Base-by-base conservation (phyloP, 257 asterid species). In the Nyctanthes arbortristis region DNA sequence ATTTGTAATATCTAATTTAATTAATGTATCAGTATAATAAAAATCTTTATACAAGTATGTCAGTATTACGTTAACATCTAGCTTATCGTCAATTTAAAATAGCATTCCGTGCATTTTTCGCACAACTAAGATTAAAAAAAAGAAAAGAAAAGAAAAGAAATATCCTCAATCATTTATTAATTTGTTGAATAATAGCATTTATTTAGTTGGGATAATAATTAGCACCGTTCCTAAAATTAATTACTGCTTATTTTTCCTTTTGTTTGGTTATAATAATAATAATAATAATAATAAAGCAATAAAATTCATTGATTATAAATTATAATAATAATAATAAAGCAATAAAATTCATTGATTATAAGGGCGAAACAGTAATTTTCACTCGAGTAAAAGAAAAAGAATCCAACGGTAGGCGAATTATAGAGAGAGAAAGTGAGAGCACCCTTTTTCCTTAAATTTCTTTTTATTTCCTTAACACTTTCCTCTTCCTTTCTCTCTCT, bases 401-500 rank as follows among this genome's bases (percentile, higher is more conserved):
- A 72, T 73, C 77, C 84, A 80, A 79, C 84, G 85, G 83, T 66
- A 68, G 68, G 61, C 72, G 55, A 55, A 71, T 72, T 72, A 36
- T 70, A 64, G 69, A 58, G 77, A 63, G 66, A 55, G 69, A 70
- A 33, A 29, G 12, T 47, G 28, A 54, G 24, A 39, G 18, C 13
- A 34, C 2, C 45, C 13, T 28, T n/a, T 55, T 52, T 36, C 18
- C 47, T 35, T 34, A 27, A 37, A 4, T 31, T n/a, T 61, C 30
- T 67, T 56, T 78, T 61, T 20, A 40, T 62, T 69, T 62, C 65
- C 65, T 58, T 18, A 20, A 66, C 40, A 13, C 18, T 61, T 57
- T 63, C 67, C 18, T 65, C 47, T 30, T 60, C 31, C 67, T 58
- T 52, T 75, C 33, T 75, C 64, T 61, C 63, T 20, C 37, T 13